Percentiles rank a stretch among this genome's conserved stretches.
Conservation (phyloP, 495 filamentous ascomycete species). For the Achaetomiella virescens region DNA sequence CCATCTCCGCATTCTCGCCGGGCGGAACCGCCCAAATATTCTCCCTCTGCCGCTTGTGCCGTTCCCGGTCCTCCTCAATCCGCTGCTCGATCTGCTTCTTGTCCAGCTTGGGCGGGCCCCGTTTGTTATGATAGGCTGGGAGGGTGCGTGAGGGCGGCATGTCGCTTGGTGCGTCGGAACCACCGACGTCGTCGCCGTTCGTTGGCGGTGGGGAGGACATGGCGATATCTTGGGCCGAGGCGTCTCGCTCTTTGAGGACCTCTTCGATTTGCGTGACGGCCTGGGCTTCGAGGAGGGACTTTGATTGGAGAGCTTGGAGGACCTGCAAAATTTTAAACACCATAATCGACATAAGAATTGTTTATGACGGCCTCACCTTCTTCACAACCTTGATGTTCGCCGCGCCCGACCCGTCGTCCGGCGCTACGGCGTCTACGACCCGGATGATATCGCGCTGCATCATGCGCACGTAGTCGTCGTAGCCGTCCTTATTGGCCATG, state of each 20-base stretch:
- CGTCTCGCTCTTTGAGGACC: constrained; percentile 68
- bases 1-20: constrained; percentile 61
- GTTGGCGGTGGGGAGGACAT: constrained; percentile 30
- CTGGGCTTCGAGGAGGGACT: constrained; percentile 58
- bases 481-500: constrained; percentile 66
- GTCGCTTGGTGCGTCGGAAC: constrained; percentile 8
- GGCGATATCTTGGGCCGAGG: constrained; percentile 31
- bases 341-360: no score
- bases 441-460: constrained; percentile 87
- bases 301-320: constrained; percentile 59
- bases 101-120: constrained; percentile 46
- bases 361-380: no score
- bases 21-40: constrained; percentile 78
- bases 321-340: constrained; percentile 45
- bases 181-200: constrained; percentile 31
- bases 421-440: constrained; percentile 83
- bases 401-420: constrained; percentile 79
- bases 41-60: constrained; percentile 85
- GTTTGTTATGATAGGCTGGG: constrained; percentile 20
- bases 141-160: constrained; percentile 29
- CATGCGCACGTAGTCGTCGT: constrained; percentile 78
- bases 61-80: constrained; percentile 93
- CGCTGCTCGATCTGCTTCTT: constrained; percentile 87
- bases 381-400: constrained; percentile 92
- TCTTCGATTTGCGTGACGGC: constrained; percentile 73